These are phyloP conservation scores for Talaromyces thailandensis DNA, from an alignment of 495 filamentous ascomycete species.

Conservation along the genomic window DNA sequence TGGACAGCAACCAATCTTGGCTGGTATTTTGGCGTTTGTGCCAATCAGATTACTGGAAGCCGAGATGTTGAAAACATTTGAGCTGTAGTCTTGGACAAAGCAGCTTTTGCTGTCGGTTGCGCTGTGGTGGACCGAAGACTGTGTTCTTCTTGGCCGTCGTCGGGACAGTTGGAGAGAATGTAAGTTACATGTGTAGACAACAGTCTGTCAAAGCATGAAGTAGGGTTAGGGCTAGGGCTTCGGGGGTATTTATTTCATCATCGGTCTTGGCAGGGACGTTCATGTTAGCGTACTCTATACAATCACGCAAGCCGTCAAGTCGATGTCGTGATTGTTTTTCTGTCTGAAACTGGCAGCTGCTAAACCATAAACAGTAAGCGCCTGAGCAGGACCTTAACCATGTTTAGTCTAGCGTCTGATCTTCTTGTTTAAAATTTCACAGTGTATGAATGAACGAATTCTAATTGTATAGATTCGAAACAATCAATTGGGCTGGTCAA, in stretches of 20 bases:
- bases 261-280: neutral
- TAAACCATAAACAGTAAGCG: neutral
- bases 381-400: neutral
- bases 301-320: slow-evolving; percentile 19
- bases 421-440: neutral
- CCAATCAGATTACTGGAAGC: neutral
- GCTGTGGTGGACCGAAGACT: too few species aligned
- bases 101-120: too few species aligned
- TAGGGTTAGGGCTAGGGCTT: neutral
- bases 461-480: neutral
- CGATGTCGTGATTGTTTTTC: slow-evolving; percentile 19
- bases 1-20: neutral
- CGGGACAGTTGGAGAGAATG: too few species aligned
- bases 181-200: too few species aligned
- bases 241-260: too few species aligned
- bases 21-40: neutral
- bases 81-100: too few species aligned
- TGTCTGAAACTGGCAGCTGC: neutral
- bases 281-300: neutral
- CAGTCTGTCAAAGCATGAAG: neutral
- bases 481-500: neutral
- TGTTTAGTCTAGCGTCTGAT: neutral
- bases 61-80: too few species aligned
- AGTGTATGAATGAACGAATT: neutral
- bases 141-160: too few species aligned